Evolutionary conservation across 768 basidiomycete genomes (phyloP).

Genomic region (Zangia roseola): DNA sequence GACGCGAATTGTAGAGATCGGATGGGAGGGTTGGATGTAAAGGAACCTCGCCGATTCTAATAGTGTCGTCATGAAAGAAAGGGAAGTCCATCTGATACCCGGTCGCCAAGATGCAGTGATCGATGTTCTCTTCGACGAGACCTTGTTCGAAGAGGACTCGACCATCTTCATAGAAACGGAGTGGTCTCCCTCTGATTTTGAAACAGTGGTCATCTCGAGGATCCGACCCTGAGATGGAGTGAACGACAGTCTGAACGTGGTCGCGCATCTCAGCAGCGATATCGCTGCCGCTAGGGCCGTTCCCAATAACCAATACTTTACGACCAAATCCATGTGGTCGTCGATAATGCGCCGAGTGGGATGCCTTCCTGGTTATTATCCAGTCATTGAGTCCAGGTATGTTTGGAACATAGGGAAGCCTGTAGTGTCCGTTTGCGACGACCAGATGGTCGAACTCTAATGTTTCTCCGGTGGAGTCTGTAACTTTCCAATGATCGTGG

Average conservation of each 20-base stretch:
- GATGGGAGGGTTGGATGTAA: conserved; percentile 47
- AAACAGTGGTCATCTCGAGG: conserved; percentile 34
- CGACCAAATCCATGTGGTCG: conserved; percentile 40
- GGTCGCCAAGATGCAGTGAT: conserved; percentile 71
- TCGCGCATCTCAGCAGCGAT: conserved; percentile 58
- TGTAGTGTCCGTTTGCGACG: conserved; percentile 76
- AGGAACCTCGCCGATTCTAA: conserved; percentile 42
- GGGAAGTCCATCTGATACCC: conserved; percentile 69
- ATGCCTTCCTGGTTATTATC: conserved; percentile 50
- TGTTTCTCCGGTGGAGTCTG: conserved; percentile 36
- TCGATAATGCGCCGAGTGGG: conserved; percentile 71
- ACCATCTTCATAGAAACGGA: conserved; percentile 41
- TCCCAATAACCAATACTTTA: conserved; percentile 47
- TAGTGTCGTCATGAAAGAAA: conserved; percentile 46
- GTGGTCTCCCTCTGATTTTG: conserved; percentile 43
- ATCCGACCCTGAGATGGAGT: conserved; percentile 45
- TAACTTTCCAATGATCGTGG: conserved; percentile 48
- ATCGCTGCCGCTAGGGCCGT: conserved; percentile 69
- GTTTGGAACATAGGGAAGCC: conserved; percentile 58
- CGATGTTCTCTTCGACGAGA: conserved; percentile 50
- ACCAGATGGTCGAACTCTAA: conserved; percentile 61
- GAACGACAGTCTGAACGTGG: conserved; percentile 47
- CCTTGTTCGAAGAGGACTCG: conserved; percentile 61
- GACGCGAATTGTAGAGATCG: conserved; percentile 61
- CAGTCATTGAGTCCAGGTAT: conserved; percentile 61